Percentiles rank a stretch among this genome's conserved stretches.
phyloP scores from a whole-genome alignment of 345 rosid species.

The Angophora floribunda region DNA sequence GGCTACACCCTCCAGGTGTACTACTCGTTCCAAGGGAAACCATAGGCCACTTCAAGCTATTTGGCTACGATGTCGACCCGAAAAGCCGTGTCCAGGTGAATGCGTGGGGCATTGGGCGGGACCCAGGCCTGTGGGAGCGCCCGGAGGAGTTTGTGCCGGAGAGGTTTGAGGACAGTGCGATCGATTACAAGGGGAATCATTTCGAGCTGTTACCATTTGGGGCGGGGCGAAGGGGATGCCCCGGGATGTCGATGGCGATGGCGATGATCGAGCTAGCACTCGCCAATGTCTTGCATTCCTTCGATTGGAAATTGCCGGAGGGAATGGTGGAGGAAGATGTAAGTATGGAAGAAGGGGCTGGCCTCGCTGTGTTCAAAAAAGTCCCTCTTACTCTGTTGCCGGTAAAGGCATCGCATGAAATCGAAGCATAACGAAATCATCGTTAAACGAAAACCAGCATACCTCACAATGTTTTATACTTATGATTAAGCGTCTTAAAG shows the following conservation, averaged over 20 bases:
- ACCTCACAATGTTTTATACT: neutral
- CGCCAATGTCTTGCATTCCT: constrained; percentile 22
- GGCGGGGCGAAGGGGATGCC: constrained; percentile 25
- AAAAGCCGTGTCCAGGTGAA: constrained; percentile 27
- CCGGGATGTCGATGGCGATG: constrained; percentile 14
- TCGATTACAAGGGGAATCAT: constrained; percentile 28
- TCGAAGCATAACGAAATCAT: neutral
- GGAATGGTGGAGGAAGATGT: constrained; percentile 11
- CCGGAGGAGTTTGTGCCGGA: constrained; percentile 37
- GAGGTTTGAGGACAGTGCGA: constrained; percentile 16
- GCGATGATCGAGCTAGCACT: constrained; percentile 17
- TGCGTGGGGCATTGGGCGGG: constrained; percentile 29
- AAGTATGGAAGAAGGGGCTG: constrained; percentile 30
- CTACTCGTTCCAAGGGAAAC: constrained; percentile 37
- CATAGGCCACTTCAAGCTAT: constrained; percentile 19
- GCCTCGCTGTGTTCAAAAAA: constrained; percentile 16
- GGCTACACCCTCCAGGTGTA: constrained; percentile 43
- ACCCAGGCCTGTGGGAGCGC: constrained; percentile 18
- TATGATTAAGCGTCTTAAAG: neutral
- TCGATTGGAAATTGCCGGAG: constrained; percentile 31
- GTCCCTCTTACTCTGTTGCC: constrained; percentile 14
- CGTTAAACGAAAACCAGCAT: neutral
- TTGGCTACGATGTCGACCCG: constrained; percentile 15
- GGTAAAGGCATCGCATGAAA: neutral
- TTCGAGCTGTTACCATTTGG: constrained; percentile 36